These are phyloP conservation scores for Aspergillus amoenus DNA, from an alignment of 2,329 filamentous ascomycete genomes.

Conservation along the genomic window DNA sequence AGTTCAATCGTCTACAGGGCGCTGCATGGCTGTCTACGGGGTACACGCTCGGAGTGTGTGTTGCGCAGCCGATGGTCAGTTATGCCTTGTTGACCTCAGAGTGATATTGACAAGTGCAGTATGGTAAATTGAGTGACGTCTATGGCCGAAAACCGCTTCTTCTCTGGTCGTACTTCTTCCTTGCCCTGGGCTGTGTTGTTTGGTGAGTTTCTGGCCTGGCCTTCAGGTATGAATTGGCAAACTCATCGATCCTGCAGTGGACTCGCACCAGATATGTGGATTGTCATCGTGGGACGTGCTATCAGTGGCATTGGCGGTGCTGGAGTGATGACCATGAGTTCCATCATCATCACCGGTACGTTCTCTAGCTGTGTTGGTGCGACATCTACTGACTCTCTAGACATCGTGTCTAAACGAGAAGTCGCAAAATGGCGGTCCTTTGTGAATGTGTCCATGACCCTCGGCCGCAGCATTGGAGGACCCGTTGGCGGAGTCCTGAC, in stretches of 20 bases:
- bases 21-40: conserved; percentile 60
- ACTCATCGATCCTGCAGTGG: conserved; percentile 29
- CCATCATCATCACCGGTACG: conserved; percentile 47
- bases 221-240: neutral
- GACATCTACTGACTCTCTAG: conserved; percentile 20
- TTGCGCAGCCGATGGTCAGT: conserved; percentile 54
- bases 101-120: conserved; percentile 26
- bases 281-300: conserved; percentile 43
- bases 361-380: neutral
- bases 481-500: conserved; percentile 61
- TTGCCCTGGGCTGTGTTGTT: conserved; percentile 47
- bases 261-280: conserved; percentile 34
- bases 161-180: conserved; percentile 51
- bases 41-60: conserved; percentile 53
- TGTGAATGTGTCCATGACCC: conserved; percentile 52
- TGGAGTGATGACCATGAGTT: conserved; percentile 45
- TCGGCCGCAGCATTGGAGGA: conserved; percentile 52
- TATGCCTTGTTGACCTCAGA: too few species aligned
- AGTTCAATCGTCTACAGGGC: conserved; percentile 57
- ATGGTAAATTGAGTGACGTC: conserved; percentile 58
- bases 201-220: conserved; percentile 26
- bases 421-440: conserved; percentile 52
- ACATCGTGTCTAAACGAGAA: conserved; percentile 50
- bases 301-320: conserved; percentile 47
- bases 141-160: conserved; percentile 57